These are phyloP conservation scores for Russula sp. DNA, from an alignment of 768 basidiomycete species.

Conservation along the genomic window DNA sequence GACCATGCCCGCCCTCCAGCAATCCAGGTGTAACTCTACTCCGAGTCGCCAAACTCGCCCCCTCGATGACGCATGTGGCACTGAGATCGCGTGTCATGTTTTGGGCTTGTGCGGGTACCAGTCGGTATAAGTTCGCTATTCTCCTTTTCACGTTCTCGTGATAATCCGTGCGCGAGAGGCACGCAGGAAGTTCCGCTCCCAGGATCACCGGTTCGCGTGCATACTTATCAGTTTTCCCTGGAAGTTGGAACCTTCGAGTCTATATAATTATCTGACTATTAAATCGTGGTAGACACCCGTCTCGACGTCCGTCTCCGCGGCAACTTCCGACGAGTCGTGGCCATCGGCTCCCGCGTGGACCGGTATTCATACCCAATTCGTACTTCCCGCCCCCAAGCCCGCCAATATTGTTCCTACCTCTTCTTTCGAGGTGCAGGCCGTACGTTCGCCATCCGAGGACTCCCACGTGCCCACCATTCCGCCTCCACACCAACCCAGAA, in stretches of 20 bases:
- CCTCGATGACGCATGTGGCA: background rate
- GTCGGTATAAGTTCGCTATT: background rate
- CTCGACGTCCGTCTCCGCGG: constrained; percentile 38
- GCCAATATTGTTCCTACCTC: background rate
- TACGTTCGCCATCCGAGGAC: constrained; percentile 3
- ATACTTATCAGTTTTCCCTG: background rate
- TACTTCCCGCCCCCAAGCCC: background rate
- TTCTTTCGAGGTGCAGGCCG: background rate
- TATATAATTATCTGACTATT: background rate
- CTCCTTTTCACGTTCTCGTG: background rate
- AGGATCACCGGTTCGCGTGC: background rate
- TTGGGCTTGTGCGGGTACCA: background rate
- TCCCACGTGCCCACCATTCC: background rate
- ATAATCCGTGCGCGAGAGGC: background rate
- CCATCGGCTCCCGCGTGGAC: constrained; percentile 27
- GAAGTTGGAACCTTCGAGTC: background rate
- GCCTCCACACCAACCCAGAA: constrained; percentile 25
- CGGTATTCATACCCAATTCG: constrained; percentile 12
- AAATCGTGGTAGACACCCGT: constrained; percentile 31
- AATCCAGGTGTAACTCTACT: background rate
- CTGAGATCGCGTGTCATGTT: background rate
- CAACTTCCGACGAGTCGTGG: constrained; percentile 40
- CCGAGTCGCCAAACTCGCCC: background rate
- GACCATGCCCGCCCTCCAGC: too few relatives aligned
- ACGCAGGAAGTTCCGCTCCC: background rate